phyloP scores from a whole-genome alignment of 306 rosid species.

The Clitoria ternatea region DNA sequence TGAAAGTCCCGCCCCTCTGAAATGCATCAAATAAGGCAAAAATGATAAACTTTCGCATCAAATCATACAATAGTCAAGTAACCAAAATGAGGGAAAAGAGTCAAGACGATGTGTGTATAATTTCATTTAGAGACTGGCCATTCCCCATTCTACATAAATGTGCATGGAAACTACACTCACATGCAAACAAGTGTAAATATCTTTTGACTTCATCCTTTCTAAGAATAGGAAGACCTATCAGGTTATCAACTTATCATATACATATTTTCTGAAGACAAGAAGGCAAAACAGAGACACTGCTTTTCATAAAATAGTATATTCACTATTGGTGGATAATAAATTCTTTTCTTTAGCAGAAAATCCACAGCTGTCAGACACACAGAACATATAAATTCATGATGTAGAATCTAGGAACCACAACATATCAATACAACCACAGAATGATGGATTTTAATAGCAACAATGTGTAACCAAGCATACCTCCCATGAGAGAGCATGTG shows the following conservation, averaged over 20 bases:
- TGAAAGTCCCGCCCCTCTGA: no score
- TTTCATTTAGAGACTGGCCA: neutral
- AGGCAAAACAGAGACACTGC: neutral
- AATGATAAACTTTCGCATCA: slow-evolving; percentile 14
- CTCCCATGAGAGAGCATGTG: slow-evolving; percentile 99
- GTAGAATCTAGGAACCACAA: slow-evolving; percentile 24
- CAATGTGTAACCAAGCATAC: slow-evolving; percentile 39
- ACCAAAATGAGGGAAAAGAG: neutral
- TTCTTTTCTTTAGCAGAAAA: neutral
- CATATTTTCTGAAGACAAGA: neutral
- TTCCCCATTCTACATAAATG: slow-evolving; percentile 18
- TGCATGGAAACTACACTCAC: neutral
- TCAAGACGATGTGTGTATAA: neutral
- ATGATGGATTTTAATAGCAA: slow-evolving; percentile 13
- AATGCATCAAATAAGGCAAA: no score
- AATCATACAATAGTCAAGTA: neutral
- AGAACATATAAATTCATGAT: slow-evolving; percentile 9
- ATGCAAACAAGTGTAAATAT: neutral
- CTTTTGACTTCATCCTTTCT: slow-evolving; percentile 8
- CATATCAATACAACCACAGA: slow-evolving; percentile 23
- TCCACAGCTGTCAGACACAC: slow-evolving; percentile 2
- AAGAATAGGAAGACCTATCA: neutral
- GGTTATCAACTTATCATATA: neutral
- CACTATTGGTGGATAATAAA: neutral
- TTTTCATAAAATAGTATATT: neutral